phyloP scores from a whole-genome alignment of 2,329 filamentous ascomycete species.

The Trichoderma sp. region DNA sequence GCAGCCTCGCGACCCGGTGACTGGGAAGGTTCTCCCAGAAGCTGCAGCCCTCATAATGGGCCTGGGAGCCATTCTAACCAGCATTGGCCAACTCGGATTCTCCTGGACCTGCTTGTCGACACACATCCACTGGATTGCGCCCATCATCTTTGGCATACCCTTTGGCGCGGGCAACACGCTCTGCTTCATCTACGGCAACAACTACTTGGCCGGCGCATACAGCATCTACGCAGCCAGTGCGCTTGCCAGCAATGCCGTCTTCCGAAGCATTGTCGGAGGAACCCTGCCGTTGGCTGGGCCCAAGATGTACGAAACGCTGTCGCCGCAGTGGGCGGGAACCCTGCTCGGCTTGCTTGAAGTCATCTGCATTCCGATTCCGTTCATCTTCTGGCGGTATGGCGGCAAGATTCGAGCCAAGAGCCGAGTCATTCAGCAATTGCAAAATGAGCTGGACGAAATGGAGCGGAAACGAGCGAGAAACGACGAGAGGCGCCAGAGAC shows the following conservation, averaged over 20 bases:
- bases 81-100: constrained; percentile 81
- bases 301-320: constrained; percentile 67
- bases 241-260: constrained; percentile 75
- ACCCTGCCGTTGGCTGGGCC: constrained; percentile 74
- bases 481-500: constrained; percentile 29
- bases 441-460: constrained; percentile 46
- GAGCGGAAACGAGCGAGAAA: constrained; percentile 38
- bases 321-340: constrained; percentile 78
- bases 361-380: constrained; percentile 73
- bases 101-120: constrained; percentile 81
- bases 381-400: constrained; percentile 72
- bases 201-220: constrained; percentile 78
- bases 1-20: constrained; percentile 73
- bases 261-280: constrained; percentile 74
- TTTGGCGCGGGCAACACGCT: constrained; percentile 77
- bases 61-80: constrained; percentile 72
- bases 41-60: constrained; percentile 79
- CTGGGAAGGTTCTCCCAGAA: constrained; percentile 73
- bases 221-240: constrained; percentile 81
- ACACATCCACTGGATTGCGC: constrained; percentile 78
- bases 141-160: constrained; percentile 75
- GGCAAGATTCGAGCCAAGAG: constrained; percentile 55
- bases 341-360: constrained; percentile 74
- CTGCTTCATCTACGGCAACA: constrained; percentile 80
- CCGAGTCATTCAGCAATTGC: constrained; percentile 47